phyloP scores from a whole-genome alignment of 345 rosid genomes.

The Aquilaria malaccensis region DNA sequence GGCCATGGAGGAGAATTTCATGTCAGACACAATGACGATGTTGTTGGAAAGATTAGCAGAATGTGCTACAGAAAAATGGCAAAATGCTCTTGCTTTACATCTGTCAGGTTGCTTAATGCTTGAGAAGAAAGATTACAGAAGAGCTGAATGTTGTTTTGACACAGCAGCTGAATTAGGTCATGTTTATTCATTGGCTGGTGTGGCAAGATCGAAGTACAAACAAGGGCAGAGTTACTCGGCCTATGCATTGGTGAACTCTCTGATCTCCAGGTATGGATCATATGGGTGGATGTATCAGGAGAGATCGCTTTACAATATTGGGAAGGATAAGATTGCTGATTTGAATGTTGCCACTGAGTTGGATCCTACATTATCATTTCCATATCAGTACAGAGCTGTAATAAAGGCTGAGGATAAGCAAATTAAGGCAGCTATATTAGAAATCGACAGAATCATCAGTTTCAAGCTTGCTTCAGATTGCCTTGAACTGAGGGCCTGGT shows the following conservation, averaged over 20 bases:
- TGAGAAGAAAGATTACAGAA: slow-evolving; percentile 51
- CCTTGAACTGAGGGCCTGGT: slow-evolving; percentile 87
- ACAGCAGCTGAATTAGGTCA: slow-evolving; percentile 72
- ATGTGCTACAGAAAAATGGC: slow-evolving; percentile 61
- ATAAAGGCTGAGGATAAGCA: slow-evolving; percentile 50
- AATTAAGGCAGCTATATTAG: slow-evolving; percentile 53
- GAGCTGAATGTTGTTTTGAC: slow-evolving; percentile 54
- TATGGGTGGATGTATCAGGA: slow-evolving; percentile 99
- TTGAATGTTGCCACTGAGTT: slow-evolving; percentile 62
- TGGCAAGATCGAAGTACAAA: slow-evolving; percentile 71
- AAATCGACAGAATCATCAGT: slow-evolving; percentile 53
- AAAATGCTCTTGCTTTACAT: slow-evolving; percentile 71
- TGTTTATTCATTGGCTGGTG: slow-evolving; percentile 73
- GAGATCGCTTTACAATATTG: slow-evolving; percentile 59
- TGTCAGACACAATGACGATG: slow-evolving; percentile 35
- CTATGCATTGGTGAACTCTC: slow-evolving; percentile 50
- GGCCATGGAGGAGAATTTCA: slow-evolving; percentile 56
- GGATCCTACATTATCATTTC: slow-evolving; percentile 76
- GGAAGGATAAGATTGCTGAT: slow-evolving; percentile 54
- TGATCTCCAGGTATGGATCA: slow-evolving; percentile 52
- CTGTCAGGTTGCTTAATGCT: slow-evolving; percentile 72
- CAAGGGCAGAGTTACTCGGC: slow-evolving; percentile 70
- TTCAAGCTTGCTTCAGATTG: slow-evolving; percentile 72
- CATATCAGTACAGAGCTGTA: slow-evolving; percentile 79
- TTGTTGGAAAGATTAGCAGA: slow-evolving; percentile 61